Conservation (phyloP, 1,284 basidiomycete genomes). For the Sphaerobolus stellatus region DNA sequence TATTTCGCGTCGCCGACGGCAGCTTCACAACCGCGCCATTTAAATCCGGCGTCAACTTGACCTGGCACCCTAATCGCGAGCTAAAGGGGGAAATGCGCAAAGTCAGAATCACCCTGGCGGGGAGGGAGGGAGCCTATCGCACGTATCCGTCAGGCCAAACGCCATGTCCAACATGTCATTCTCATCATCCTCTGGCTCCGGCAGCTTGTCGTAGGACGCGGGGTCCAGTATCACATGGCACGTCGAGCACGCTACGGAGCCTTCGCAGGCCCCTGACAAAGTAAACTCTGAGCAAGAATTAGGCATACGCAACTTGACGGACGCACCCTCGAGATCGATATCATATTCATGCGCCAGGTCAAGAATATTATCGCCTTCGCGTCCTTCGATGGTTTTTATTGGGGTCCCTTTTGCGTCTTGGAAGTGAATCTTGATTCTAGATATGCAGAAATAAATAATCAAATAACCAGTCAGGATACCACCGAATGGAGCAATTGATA, state of each 20-base stretch:
- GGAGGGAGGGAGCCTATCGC: constrained; percentile 29
- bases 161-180: constrained; percentile 99
- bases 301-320: not conserved
- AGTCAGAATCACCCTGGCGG: not conserved
- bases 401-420: constrained; percentile 82
- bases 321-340: constrained; percentile 92
- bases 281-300: constrained; percentile 6
- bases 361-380: constrained; percentile 92
- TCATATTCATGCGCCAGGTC: constrained; percentile 94
- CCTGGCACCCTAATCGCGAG: constrained; percentile 71
- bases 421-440: constrained; percentile 90
- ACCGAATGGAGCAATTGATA: not conserved
- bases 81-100: constrained; percentile 26
- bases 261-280: constrained; percentile 86
- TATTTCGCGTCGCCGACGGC: constrained; percentile 93
- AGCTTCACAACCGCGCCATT: constrained; percentile 87
- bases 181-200: constrained; percentile 95
- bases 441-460: constrained; percentile 9
- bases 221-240: constrained; percentile 92
- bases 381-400: constrained; percentile 88
- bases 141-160: constrained; percentile 95
- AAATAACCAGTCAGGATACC: not conserved
- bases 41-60: constrained; percentile 77
- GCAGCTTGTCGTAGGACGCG: constrained; percentile 80
- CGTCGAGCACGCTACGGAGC: constrained; percentile 95